Evolutionary conservation across 768 basidiomycete genomes (phyloP).

Genomic region (Tulasnella sp.): DNA sequence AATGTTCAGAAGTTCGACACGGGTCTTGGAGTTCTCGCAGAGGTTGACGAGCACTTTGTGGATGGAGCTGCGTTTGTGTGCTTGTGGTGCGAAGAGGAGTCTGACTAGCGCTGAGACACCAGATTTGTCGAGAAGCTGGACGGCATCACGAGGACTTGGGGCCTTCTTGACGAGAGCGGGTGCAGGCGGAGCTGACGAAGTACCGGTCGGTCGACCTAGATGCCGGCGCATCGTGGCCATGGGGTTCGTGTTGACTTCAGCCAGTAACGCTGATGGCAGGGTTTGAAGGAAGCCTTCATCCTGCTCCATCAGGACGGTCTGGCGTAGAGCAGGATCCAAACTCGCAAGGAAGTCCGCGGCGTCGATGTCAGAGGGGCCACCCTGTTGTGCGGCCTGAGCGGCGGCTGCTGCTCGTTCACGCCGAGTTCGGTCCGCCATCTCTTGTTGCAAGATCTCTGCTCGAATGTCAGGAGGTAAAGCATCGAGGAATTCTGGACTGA

Average conservation of each 20-base stretch:
- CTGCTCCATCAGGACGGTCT: slow-evolving; percentile 88
- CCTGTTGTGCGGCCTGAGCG: slow-evolving; percentile 44
- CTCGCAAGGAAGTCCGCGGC: slow-evolving; percentile 90
- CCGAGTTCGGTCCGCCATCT: slow-evolving; percentile 79
- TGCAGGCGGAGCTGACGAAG: slow-evolving; percentile 27
- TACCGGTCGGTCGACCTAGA: slow-evolving; percentile 2
- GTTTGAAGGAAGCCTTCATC: slow-evolving; percentile 83
- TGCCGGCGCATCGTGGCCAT: slow-evolving; percentile 9
- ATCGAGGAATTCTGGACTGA: slow-evolving; percentile 93
- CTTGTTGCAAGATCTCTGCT: slow-evolving; percentile 95
- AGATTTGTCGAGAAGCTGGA: slow-evolving; percentile 87
- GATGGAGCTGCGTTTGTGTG: slow-evolving; percentile 79
- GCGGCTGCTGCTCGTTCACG: slow-evolving; percentile 49
- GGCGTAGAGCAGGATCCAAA: slow-evolving; percentile 84
- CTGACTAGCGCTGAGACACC: slow-evolving; percentile 89
- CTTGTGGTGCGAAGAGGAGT: slow-evolving; percentile 94
- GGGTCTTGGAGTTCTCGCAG: slow-evolving; percentile 91
- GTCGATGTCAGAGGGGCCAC: slow-evolving; percentile 72
- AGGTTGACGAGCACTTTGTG: slow-evolving; percentile 92
- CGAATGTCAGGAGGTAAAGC: slow-evolving; percentile 95
- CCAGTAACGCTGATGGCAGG: slow-evolving; percentile 82
- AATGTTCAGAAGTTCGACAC: slow-evolving; percentile 91
- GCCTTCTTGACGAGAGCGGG: slow-evolving; percentile 35
- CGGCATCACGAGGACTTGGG: slow-evolving; percentile 72
- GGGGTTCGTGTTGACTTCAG: slow-evolving; percentile 61